Percentiles rank a stretch among this genome's conserved stretches.
phyloP scores from a whole-genome alignment of 164 flowering plant genomes.

The Echeveria elegans region DNA sequence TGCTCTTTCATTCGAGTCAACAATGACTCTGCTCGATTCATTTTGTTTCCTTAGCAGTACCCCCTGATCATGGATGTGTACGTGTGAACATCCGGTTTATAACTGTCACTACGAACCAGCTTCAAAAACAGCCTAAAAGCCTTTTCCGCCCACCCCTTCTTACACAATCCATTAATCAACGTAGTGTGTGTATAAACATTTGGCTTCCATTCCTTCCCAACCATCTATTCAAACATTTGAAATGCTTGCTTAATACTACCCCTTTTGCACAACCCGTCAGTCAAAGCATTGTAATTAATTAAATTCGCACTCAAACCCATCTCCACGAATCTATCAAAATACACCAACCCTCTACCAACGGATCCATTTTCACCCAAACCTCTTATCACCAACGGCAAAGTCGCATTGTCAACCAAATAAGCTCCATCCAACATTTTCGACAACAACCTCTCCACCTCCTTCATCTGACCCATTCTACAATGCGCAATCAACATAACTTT shows the following conservation, averaged over 20 bases:
- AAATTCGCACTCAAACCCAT: constrained; percentile 61
- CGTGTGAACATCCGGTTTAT: constrained; percentile 85
- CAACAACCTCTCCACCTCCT: constrained; percentile 63
- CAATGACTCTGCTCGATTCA: constrained; percentile 83
- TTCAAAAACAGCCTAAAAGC: constrained; percentile 85
- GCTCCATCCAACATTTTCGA: constrained; percentile 42
- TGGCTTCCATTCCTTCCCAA: constrained; percentile 69
- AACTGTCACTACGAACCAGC: constrained; percentile 66
- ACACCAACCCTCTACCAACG: constrained; percentile 41
- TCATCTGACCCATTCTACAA: constrained; percentile 45
- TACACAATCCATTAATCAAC: constrained; percentile 81
- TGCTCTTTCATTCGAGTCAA: constrained; percentile 72
- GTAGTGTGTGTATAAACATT: constrained; percentile 85
- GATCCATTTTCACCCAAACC: constrained; percentile 41
- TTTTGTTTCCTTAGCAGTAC: constrained; percentile 77
- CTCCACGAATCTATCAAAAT: constrained; percentile 46
- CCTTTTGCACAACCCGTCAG: constrained; percentile 60
- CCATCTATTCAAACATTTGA: constrained; percentile 83
- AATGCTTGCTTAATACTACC: constrained; percentile 88
- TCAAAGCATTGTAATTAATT: constrained; percentile 63
- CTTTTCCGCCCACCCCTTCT: constrained; percentile 93
- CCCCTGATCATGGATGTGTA: constrained; percentile 87
- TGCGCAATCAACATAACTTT: constrained; percentile 52
- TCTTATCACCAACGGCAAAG: constrained; percentile 47
- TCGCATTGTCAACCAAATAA: constrained; percentile 46